These are phyloP conservation scores for Candida pseudoviswanathii DNA, from an alignment of 1,139 yeast genomes.

Conservation along the genomic window DNA sequence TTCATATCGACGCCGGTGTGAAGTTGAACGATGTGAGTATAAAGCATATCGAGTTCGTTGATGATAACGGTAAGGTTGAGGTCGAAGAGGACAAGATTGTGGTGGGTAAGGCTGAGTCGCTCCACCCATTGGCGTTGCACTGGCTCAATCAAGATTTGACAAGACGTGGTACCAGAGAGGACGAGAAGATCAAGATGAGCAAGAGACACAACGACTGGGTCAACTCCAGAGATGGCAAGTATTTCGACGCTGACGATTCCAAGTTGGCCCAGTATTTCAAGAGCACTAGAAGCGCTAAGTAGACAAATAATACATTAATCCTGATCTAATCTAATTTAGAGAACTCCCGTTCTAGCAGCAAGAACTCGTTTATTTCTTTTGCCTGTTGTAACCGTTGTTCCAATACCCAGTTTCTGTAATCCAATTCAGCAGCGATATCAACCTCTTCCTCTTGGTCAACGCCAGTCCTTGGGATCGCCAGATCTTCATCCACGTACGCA, in stretches of 20 bases:
- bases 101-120: slow-evolving; percentile 50
- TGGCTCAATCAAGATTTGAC: slow-evolving; percentile 62
- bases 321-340: slow-evolving; percentile 8
- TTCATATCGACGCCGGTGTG: slow-evolving; percentile 77
- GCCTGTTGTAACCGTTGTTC: slow-evolving; percentile 15
- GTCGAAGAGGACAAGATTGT: slow-evolving; percentile 22
- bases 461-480: neutral
- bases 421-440: slow-evolving; percentile 13
- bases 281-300: slow-evolving; percentile 37
- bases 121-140: slow-evolving; percentile 70
- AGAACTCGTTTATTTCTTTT: slow-evolving; percentile 17
- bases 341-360: slow-evolving; percentile 21
- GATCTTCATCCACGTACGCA: neutral
- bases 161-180: slow-evolving; percentile 56
- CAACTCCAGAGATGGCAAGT: slow-evolving; percentile 41
- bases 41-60: slow-evolving; percentile 21
- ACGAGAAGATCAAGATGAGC: slow-evolving; percentile 46
- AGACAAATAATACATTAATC: slow-evolving; percentile 10
- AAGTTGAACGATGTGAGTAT: slow-evolving; percentile 30
- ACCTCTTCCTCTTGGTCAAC: slow-evolving; percentile 1
- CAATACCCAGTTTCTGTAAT: slow-evolving; percentile 21
- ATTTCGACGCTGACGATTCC: slow-evolving; percentile 49
- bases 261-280: slow-evolving; percentile 51
- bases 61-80: slow-evolving; percentile 17
- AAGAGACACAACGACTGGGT: slow-evolving; percentile 51